Conservation (phyloP, 1,284 basidiomycete species). For the Inonotus hispidus region DNA sequence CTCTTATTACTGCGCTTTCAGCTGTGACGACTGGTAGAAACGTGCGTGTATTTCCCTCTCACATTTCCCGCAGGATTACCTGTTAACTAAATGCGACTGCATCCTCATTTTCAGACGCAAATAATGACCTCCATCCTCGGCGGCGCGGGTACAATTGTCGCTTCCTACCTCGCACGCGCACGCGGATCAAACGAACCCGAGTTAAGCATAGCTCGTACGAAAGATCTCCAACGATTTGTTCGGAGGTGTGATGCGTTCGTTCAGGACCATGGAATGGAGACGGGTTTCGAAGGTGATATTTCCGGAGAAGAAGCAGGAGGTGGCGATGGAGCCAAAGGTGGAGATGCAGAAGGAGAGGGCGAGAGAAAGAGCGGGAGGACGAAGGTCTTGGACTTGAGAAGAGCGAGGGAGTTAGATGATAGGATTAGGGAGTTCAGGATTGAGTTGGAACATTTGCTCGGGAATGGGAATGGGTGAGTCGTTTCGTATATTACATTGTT, state of each 20-base stretch:
- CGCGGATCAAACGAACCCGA: conserved; percentile 67
- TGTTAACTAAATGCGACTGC: not conserved
- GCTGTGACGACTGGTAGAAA: conserved; percentile 40
- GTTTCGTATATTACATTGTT: not conserved
- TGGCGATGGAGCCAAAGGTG: no score
- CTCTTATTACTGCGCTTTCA: conserved; percentile 61
- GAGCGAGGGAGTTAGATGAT: not conserved
- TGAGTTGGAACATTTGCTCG: conserved; percentile 15
- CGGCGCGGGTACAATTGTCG: conserved; percentile 56
- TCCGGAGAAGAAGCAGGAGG: no score
- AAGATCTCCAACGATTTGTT: conserved; percentile 59
- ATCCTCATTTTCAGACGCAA: conserved; percentile 27
- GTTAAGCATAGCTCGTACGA: conserved; percentile 41
- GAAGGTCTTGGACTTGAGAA: not conserved
- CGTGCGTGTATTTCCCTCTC: conserved; percentile 21
- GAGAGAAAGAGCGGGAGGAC: not conserved
- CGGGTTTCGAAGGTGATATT: not conserved
- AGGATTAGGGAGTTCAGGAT: conserved; percentile 7
- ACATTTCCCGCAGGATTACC: not conserved
- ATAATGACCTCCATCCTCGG: conserved; percentile 36
- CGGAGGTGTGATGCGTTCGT: conserved; percentile 52
- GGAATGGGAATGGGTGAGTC: conserved; percentile 16
- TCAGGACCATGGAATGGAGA: conserved; percentile 48
- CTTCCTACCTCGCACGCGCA: conserved; percentile 63
- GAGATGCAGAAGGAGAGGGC: no score